phyloP scores from a whole-genome alignment of 2,329 filamentous ascomycete species.

The Apiospora aurea region DNA sequence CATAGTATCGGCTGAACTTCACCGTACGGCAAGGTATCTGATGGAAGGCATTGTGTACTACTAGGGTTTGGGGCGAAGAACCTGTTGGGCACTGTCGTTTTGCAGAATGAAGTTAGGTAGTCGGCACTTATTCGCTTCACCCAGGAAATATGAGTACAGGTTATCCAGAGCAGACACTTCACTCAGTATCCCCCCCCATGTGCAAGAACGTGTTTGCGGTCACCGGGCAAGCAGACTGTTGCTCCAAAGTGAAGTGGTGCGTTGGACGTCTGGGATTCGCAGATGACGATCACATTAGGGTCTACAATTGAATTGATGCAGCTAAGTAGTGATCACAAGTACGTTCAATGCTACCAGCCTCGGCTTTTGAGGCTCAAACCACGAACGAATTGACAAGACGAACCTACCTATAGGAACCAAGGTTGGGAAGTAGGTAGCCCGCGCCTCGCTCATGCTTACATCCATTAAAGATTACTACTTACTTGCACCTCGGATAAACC shows the following conservation, averaged over 20 bases:
- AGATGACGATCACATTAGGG: no score
- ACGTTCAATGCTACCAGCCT: no score
- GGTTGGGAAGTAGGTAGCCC: neutral
- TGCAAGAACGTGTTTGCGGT: no score
- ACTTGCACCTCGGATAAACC: conserved; percentile 10
- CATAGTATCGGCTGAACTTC: conserved; percentile 53
- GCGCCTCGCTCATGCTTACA: neutral
- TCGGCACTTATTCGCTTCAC: neutral
- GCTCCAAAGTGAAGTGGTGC: no score
- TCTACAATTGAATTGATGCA: no score
- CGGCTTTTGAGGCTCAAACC: no score
- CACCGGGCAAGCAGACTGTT: no score
- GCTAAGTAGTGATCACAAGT: no score
- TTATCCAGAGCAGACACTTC: neutral
- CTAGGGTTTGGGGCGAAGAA: conserved; percentile 28
- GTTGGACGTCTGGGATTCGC: no score
- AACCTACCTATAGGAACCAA: no score
- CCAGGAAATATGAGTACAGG: neutral
- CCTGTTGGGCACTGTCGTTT: neutral
- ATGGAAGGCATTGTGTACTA: conserved; percentile 59
- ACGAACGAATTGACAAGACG: no score
- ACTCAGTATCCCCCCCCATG: neutral
- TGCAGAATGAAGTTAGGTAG: neutral
- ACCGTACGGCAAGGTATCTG: conserved; percentile 55
- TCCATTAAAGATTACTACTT: no score